Percentiles rank a stretch among this genome's conserved stretches.
These are phyloP conservation scores for Talaromyces adpressus DNA, from an alignment of 495 filamentous ascomycete genomes.

Conservation along the genomic window DNA sequence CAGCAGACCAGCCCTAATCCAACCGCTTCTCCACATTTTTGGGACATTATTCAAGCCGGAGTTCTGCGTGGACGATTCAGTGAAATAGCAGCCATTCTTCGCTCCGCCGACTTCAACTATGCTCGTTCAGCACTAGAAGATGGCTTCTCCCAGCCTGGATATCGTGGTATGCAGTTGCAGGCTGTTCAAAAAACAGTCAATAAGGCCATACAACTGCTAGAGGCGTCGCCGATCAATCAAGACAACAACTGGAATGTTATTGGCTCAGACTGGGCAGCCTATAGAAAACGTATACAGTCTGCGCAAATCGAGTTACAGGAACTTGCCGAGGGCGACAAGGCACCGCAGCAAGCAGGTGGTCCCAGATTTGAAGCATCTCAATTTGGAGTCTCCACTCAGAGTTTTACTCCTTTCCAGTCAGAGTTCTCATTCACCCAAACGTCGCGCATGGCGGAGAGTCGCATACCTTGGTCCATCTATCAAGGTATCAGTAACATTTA, in stretches of 20 bases:
- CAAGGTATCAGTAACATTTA: conserved; percentile 70
- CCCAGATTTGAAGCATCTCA: conserved; percentile 42
- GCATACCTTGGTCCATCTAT: conserved; percentile 81
- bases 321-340: conserved; percentile 66
- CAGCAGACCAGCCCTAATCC: conserved; percentile 58
- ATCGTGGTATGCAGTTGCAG: conserved; percentile 60
- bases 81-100: conserved; percentile 56
- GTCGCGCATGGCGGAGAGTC: conserved; percentile 69
- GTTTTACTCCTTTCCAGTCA: conserved; percentile 19
- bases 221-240: conserved; percentile 59
- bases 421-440: conserved; percentile 47
- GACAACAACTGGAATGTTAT: conserved; percentile 68
- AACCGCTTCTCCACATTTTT: conserved; percentile 66
- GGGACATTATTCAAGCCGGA: conserved; percentile 64
- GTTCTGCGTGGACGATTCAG: conserved; percentile 64
- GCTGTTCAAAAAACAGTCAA: conserved; percentile 65
- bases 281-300: conserved; percentile 60
- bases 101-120: conserved; percentile 65
- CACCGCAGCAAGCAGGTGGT: conserved; percentile 18
- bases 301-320: conserved; percentile 58
- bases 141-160: conserved; percentile 52
- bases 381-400: conserved; percentile 40
- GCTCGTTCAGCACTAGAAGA: conserved; percentile 54
- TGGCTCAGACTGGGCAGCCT: conserved; percentile 69
- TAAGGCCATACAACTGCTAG: conserved; percentile 55